These are phyloP conservation scores for Pythium folliculosum DNA, from an alignment of 352 stramenopile genomes.

Conservation along the genomic window DNA sequence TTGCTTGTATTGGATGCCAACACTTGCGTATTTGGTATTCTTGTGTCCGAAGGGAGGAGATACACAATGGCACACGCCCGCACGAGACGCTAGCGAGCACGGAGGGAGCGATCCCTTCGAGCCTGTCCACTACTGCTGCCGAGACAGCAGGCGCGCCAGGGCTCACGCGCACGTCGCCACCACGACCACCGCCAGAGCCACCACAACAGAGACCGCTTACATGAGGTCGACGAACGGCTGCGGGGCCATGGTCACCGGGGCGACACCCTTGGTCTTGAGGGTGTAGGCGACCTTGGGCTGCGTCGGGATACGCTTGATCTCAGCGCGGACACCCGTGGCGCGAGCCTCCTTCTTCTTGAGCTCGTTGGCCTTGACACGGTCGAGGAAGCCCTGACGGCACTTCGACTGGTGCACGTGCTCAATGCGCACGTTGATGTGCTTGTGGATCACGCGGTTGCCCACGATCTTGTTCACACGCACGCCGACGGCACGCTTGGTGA, in stretches of 20 bases:
- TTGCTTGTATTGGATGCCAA: constrained; percentile 47
- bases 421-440: constrained; percentile 99
- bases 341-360: constrained; percentile 96
- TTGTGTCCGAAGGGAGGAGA: constrained; percentile 21
- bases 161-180: constrained; percentile 8
- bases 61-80: constrained; percentile 11
- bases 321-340: constrained; percentile 86
- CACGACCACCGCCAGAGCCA: constrained; percentile 12
- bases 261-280: constrained; percentile 87
- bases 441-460: constrained; percentile 98
- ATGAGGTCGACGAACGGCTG: constrained; percentile 99
- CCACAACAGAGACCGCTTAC: constrained; percentile 66
- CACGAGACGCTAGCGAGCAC: neutral
- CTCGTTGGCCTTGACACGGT: constrained; percentile 98
- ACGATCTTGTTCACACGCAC: constrained; percentile 99
- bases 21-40: constrained; percentile 38
- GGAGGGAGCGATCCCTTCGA: too few species aligned
- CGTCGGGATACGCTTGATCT: constrained; percentile 95
- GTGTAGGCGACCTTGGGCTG: constrained; percentile 97
- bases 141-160: neutral
- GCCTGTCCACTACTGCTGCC: constrained; percentile 5
- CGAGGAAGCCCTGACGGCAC: constrained; percentile 98
- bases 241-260: constrained; percentile 96
- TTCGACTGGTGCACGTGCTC: constrained; percentile 99
- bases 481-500: constrained; percentile 98